A percentile compares a stretch with the other conserved stretches of the same genome.
phyloP scores from a whole-genome alignment of 352 stramenopile genomes.

The Globisporangium viniferum region DNA sequence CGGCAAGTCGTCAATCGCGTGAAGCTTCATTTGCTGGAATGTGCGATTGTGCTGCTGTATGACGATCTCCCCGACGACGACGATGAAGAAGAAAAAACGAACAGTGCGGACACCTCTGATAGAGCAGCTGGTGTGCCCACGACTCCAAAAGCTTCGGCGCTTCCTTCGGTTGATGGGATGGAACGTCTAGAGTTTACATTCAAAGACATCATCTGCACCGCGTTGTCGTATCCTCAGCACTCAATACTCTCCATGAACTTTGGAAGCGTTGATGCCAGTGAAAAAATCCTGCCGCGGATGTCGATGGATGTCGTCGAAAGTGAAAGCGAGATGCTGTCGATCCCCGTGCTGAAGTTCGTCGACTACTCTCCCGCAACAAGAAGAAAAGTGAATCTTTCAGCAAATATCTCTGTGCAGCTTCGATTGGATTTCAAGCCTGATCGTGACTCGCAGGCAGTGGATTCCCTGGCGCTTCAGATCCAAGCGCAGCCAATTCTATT shows the following conservation, averaged over 20 bases:
- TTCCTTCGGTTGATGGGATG: constrained; percentile 59
- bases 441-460: constrained; percentile 23
- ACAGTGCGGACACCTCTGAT: constrained; percentile 19
- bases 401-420: constrained; percentile 65
- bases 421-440: constrained; percentile 54
- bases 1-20: constrained; percentile 53
- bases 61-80: constrained; percentile 71
- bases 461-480: constrained; percentile 57
- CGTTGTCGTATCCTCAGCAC: constrained; percentile 56
- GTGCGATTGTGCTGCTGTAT: constrained; percentile 72
- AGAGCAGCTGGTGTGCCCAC: constrained; percentile 24
- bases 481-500: constrained; percentile 73
- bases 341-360: constrained; percentile 53
- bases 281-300: constrained; percentile 76
- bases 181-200: constrained; percentile 64
- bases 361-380: constrained; percentile 57
- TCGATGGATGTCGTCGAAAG: constrained; percentile 66
- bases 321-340: constrained; percentile 58
- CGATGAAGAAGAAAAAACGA: constrained; percentile 24
- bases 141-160: constrained; percentile 26
- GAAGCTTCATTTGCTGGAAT: constrained; percentile 80
- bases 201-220: constrained; percentile 72
- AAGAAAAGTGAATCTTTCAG: constrained; percentile 57
- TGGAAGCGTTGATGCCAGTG: constrained; percentile 57
- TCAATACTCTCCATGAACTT: constrained; percentile 51